A percentile compares a stretch with the other conserved stretches of the same genome.
Evolutionary conservation across 2,329 filamentous ascomycete species (phyloP).

Genomic region (Zymoseptoria pseudotritici): DNA sequence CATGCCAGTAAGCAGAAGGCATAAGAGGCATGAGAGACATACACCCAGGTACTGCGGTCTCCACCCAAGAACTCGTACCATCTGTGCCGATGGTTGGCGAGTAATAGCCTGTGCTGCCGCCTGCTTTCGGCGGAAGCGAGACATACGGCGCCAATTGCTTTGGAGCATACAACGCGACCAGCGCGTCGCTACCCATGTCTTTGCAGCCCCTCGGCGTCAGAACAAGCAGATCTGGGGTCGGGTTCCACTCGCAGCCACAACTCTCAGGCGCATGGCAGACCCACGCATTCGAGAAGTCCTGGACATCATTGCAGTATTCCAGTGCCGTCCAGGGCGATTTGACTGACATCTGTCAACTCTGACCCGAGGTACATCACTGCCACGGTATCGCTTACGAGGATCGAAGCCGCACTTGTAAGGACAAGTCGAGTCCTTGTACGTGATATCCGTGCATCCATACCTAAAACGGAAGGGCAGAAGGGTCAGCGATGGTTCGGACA

Average conservation of each 20-base stretch:
- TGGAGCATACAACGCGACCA: constrained; percentile 26
- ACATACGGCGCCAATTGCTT: constrained; percentile 21
- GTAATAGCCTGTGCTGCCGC: constrained; percentile 23
- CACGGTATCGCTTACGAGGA: constrained; percentile 11
- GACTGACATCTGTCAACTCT: constrained; percentile 10
- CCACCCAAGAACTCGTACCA: constrained; percentile 20
- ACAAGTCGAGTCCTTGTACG: constrained; percentile 21
- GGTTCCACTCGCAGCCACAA: constrained; percentile 25
- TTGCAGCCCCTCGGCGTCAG: constrained; percentile 21
- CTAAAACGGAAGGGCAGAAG: too few species aligned
- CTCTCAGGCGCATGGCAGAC: constrained; percentile 25
- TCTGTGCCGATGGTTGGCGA: constrained; percentile 12
- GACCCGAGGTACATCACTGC: not conserved
- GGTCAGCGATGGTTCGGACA: too few species aligned
- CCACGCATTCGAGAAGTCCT: constrained; percentile 22
- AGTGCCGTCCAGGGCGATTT: constrained; percentile 25
- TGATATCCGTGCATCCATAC: constrained; percentile 27
- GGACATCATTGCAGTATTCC: constrained; percentile 21
- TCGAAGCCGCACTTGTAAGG: constrained; percentile 27
- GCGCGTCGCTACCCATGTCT: constrained; percentile 25
- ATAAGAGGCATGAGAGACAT: constrained; percentile 3
- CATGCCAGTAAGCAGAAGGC: not conserved
- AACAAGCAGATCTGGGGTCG: constrained; percentile 13
- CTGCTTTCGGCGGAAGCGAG: constrained; percentile 19
- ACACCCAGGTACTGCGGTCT: constrained; percentile 20